These are phyloP conservation scores for Naganishia kalamii DNA, from an alignment of 768 basidiomycete species.

Conservation along the genomic window DNA sequence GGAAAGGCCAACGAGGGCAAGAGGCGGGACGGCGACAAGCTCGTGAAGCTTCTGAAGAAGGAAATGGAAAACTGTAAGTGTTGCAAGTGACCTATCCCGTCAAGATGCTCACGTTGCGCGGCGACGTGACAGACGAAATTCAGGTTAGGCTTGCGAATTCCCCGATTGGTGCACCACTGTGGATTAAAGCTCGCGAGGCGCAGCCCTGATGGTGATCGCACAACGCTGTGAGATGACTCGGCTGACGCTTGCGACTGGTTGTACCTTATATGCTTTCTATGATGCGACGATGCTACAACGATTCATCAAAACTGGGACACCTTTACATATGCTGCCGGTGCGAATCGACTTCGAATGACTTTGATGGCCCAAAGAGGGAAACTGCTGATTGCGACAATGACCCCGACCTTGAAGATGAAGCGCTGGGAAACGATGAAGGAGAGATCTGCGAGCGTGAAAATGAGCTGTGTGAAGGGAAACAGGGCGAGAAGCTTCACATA, in stretches of 20 bases:
- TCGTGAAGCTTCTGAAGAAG: background rate
- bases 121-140: background rate
- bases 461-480: background rate
- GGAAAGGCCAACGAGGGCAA: background rate
- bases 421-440: conserved; percentile 79
- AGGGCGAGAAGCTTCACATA: conserved; percentile 47
- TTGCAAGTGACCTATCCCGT: background rate
- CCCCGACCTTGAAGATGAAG: conserved; percentile 90
- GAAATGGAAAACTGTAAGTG: conserved; percentile 10
- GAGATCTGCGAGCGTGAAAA: conserved; percentile 58
- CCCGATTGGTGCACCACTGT: conserved; percentile 1
- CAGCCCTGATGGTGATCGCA: too few relatives aligned
- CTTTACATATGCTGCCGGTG: conserved; percentile 91
- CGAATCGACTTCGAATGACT: conserved; percentile 71
- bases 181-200: background rate
- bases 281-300: background rate
- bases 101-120: background rate
- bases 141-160: background rate
- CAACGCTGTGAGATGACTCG: too few relatives aligned
- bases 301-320: conserved; percentile 47
- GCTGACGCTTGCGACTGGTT: too few relatives aligned
- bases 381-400: conserved; percentile 90
- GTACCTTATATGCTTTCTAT: too few relatives aligned
- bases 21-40: background rate
- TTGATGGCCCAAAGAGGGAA: conserved; percentile 88